These are phyloP conservation scores for Botrytis fabae DNA, from an alignment of 2,329 filamentous ascomycete genomes.

Conservation along the genomic window DNA sequence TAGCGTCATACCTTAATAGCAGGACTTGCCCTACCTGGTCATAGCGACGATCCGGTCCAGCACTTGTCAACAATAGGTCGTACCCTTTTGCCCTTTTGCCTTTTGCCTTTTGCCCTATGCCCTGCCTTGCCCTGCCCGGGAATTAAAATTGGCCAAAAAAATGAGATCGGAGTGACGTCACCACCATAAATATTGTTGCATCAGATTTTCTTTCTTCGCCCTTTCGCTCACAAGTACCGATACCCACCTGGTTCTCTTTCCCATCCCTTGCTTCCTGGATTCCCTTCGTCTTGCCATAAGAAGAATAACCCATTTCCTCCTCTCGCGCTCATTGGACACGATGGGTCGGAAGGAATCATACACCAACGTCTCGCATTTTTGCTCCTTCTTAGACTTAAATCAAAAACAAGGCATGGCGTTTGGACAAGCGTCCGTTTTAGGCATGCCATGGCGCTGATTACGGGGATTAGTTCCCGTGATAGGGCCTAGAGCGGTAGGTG, in stretches of 20 bases:
- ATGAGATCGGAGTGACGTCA: slow-evolving; percentile 3
- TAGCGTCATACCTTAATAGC: slow-evolving; percentile 17
- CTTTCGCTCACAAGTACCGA: not conserved
- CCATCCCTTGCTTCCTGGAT: not conserved
- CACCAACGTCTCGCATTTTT: not conserved
- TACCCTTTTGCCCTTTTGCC: not conserved
- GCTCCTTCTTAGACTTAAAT: not conserved
- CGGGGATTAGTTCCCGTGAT: slow-evolving; percentile 2
- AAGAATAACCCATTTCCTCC: not conserved
- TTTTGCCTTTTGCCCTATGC: not conserved
- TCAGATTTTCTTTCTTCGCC: slow-evolving; percentile 7
- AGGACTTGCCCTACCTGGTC: not conserved
- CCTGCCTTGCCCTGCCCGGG: not conserved
- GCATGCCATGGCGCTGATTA: not conserved
- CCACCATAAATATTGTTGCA: not conserved
- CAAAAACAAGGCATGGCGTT: slow-evolving; percentile 11
- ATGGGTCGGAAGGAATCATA: not conserved
- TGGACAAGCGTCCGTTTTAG: slow-evolving; percentile 8
- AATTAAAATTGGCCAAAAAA: not conserved
- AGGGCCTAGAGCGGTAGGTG: not conserved
- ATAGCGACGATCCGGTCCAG: not conserved
- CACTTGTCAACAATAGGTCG: not conserved
- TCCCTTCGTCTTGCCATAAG: not conserved
- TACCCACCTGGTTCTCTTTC: not conserved
- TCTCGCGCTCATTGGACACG: not conserved